phyloP scores from a whole-genome alignment of 1,284 basidiomycete species.

The Microbotryum violaceum region DNA sequence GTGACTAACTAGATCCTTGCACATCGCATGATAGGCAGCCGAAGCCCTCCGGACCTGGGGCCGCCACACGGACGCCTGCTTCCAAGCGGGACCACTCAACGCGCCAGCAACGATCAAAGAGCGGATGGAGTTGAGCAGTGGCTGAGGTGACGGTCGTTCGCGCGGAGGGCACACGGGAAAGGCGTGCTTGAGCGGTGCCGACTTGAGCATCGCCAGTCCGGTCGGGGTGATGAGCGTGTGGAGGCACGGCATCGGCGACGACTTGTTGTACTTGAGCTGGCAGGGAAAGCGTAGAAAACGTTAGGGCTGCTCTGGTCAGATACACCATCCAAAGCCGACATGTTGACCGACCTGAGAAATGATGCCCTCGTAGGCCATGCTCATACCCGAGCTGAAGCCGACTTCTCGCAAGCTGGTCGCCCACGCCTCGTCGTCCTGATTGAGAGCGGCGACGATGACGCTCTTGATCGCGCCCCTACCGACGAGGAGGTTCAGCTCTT shows the following conservation, averaged over 20 bases:
- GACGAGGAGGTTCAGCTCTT: constrained; percentile 24
- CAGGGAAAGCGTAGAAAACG: too few relatives aligned
- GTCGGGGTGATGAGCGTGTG: constrained; percentile 27
- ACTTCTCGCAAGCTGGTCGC: constrained; percentile 17
- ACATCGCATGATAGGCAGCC: constrained; percentile 20
- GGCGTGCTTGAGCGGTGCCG: constrained; percentile 26
- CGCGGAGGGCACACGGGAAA: constrained; percentile 27
- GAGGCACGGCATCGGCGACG: constrained; percentile 18
- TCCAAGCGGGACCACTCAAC: constrained; percentile 16
- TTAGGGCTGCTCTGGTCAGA: too few relatives aligned
- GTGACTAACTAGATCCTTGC: constrained; percentile 6
- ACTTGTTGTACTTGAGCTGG: constrained; percentile 23
- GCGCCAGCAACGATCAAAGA: constrained; percentile 15
- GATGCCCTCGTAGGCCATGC: constrained; percentile 31
- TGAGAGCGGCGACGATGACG: constrained; percentile 22
- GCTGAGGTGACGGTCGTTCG: constrained; percentile 12
- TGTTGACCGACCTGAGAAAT: constrained; percentile 14
- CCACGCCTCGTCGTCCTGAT: constrained; percentile 27
- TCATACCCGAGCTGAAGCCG: constrained; percentile 22
- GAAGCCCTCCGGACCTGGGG: constrained; percentile 22
- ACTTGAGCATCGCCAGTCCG: constrained; percentile 28
- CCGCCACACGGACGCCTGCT: constrained; percentile 21
- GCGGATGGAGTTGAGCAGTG: constrained; percentile 26
- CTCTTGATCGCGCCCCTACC: constrained; percentile 21
- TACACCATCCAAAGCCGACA: not conserved